Evolutionary conservation across 164 flowering plant species (phyloP), one percentile per base, ranked within the genome.

Genomic region (Chimonanthus praecox): DNA sequence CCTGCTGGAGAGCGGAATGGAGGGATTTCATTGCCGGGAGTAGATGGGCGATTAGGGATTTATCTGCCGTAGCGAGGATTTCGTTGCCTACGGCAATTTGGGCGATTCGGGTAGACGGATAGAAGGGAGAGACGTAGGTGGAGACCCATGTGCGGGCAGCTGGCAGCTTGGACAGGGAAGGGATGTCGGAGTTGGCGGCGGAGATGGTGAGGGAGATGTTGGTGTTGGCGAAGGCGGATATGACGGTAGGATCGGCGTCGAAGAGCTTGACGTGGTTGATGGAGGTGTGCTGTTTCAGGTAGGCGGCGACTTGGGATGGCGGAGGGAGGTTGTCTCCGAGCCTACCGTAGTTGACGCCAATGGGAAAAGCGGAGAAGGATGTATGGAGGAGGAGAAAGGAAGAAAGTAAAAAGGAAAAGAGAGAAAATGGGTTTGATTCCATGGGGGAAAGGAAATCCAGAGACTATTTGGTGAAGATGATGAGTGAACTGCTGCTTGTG

Each of bases 331-430:
- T 87, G 87, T 90, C 71, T 44, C 76, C 98, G 5, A 89, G 71
- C 15, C 94, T 89, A 69, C 99, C 99, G 74, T 94, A 92, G 91
- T 94, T 94, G 21, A 92, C 94, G 4, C 99, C 99, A 76, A 94
- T 83, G 69, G 94, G 76, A 71, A 71, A 18, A 5, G 64, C 78
- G 33, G 81, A 46, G 62, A 82, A 18, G 72, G 75, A 20, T 71
- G 69, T 44, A 49, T 71, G 78, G 76, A 83, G 72, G 79, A 74
- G 62, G 69, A 68, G 48, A 9, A 68, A 33, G 48, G 70, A 6
- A 70, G 73, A 5, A 64, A 76, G 16, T 16, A 20, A 8, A 20
- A 69, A 49, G 15, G 7, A 3, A 68, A 61, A 44, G 5, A 64
- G 33, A 50, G 65, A 47, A 46, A 58, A 47, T 72, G 69, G 60